phyloP scores from a whole-genome alignment of 176 grass and related monocot genomes.

The Oryza punctata region DNA sequence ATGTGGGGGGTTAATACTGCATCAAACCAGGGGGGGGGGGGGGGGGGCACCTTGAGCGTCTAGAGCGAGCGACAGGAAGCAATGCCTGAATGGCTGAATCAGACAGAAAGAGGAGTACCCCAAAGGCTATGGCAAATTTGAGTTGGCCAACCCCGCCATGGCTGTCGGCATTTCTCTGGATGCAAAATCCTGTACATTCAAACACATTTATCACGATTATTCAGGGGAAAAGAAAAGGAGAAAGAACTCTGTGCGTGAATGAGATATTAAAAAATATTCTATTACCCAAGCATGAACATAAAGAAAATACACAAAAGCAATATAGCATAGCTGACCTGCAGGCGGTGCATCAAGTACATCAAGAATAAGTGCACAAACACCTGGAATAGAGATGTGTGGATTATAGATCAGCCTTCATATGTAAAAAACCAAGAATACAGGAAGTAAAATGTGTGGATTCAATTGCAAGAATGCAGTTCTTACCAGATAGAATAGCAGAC shows the following conservation, averaged over 20 bases:
- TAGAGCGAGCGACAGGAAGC: constrained; percentile 22
- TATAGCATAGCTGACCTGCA: constrained; percentile 57
- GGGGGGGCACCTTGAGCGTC: neutral
- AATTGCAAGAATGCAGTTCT: constrained; percentile 7
- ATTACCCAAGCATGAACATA: neutral
- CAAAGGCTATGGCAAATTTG: constrained; percentile 60
- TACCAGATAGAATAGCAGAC: constrained; percentile 93
- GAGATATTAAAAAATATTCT: neutral
- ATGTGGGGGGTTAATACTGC: constrained; percentile 5
- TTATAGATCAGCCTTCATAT: neutral
- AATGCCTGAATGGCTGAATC: constrained; percentile 24
- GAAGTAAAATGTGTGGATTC: neutral
- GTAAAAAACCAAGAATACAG: constrained; percentile 4
- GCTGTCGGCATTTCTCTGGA: constrained; percentile 53
- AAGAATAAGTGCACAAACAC: constrained; percentile 99
- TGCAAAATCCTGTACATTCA: constrained; percentile 62
- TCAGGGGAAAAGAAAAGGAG: neutral
- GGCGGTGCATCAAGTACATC: constrained; percentile 93
- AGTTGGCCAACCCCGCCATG: constrained; percentile 57
- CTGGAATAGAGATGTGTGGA: constrained; percentile 42
- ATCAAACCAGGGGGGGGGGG: neutral
- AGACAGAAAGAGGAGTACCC: neutral
- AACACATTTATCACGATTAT: neutral
- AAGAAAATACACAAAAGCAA: neutral
- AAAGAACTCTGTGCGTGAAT: neutral